Evolutionary conservation across 2,329 filamentous ascomycete species (phyloP).

Genomic region (Rhynchosporium agropyri): DNA sequence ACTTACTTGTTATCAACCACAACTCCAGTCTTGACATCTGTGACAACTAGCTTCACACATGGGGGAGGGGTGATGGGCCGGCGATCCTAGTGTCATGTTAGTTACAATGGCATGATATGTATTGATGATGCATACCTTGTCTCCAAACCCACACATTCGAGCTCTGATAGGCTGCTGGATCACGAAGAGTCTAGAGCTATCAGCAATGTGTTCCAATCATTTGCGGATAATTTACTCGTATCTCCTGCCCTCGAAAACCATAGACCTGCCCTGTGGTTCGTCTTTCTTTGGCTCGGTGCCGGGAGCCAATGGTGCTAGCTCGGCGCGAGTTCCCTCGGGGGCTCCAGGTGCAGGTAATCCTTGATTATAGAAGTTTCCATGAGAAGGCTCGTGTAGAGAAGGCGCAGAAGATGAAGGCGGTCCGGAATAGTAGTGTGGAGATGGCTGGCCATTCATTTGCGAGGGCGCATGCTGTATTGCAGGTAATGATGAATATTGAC

Average conservation of each 20-base stretch:
- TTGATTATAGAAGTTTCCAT: constrained; percentile 25
- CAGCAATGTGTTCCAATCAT: constrained; percentile 18
- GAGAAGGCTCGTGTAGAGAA: constrained; percentile 24
- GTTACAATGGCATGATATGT: constrained; percentile 12
- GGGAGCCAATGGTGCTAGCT: constrained; percentile 26
- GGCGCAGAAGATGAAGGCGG: neutral
- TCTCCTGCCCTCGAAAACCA: constrained; percentile 33
- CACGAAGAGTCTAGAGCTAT: constrained; percentile 67
- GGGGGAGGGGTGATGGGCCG: constrained; percentile 95
- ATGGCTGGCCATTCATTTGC: constrained; percentile 5
- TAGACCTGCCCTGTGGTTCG: constrained; percentile 31
- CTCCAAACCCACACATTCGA: constrained; percentile 98
- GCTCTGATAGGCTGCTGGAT: constrained; percentile 90
- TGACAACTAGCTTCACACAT: constrained; percentile 82
- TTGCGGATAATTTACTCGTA: constrained; percentile 37
- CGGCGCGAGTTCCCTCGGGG: constrained; percentile 18
- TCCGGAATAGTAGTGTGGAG: constrained; percentile 1
- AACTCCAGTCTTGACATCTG: constrained; percentile 71
- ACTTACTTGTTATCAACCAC: constrained; percentile 83
- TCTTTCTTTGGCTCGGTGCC: constrained; percentile 26
- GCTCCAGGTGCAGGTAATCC: constrained; percentile 29
- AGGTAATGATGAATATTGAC: neutral
- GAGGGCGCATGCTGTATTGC: neutral
- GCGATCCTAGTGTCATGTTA: constrained; percentile 65
- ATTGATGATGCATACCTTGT: constrained; percentile 68